Evolutionary conservation across 331 rosid species (phyloP).

Genomic region (Spiraea crenata): DNA sequence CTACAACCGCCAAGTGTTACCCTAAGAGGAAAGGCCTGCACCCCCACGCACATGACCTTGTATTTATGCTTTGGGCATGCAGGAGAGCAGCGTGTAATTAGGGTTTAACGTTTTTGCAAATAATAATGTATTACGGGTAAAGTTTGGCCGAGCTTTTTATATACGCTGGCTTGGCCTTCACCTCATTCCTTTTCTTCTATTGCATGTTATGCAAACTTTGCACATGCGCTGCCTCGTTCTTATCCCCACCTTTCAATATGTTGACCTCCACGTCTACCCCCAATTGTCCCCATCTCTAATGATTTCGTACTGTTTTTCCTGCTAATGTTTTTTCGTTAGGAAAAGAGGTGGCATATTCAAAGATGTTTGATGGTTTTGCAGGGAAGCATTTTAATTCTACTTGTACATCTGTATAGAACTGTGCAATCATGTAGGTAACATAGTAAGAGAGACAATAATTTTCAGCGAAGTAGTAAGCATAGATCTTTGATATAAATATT

Average conservation of each 20-base stretch:
- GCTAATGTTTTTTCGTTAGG: neutral
- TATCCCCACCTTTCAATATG: neutral
- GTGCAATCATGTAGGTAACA: too few species aligned
- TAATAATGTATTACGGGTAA: neutral
- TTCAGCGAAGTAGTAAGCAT: too few species aligned
- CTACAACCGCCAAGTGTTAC: neutral
- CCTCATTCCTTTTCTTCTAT: neutral
- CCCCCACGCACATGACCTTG: too few species aligned
- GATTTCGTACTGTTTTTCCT: constrained; percentile 1
- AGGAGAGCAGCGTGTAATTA: too few species aligned
- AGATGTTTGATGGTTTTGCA: neutral
- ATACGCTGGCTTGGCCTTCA: neutral
- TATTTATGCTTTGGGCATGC: too few species aligned
- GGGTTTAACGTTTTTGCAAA: too few species aligned
- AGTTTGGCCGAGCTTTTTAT: neutral
- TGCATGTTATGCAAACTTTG: neutral
- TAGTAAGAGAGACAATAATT: too few species aligned
- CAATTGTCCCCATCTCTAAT: neutral
- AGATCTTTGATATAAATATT: too few species aligned
- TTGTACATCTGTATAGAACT: too few species aligned
- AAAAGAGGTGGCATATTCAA: neutral
- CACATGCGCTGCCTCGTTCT: constrained; percentile 24
- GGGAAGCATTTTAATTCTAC: neutral
- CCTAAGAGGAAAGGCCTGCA: neutral
- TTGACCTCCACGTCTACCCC: constrained; percentile 8